Base-by-base conservation (phyloP, 768 basidiomycete species). In the Hygrocybe punicea region DNA sequence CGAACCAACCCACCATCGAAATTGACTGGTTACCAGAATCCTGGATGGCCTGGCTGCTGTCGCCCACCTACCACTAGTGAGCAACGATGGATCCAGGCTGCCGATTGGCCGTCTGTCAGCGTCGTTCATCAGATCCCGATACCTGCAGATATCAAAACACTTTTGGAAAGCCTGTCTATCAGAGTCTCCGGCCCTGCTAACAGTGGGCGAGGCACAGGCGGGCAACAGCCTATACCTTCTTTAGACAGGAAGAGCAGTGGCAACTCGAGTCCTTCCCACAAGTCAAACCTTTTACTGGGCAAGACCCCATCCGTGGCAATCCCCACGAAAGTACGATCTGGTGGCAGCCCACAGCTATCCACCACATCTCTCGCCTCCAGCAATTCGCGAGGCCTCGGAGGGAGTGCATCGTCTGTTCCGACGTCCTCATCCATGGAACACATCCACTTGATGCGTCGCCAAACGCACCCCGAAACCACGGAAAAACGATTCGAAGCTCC, bases 31-130 rank as follows among this genome's bases (percentile, higher is more conserved):
- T 82, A 81, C 67, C 74, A 79, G 67, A 93, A 92, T 64, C 81
- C 81, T 34, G 91, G 91, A 19, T 93, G 89, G 89, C 91, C 91
- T 40, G 91, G 91, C 37, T 93, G 91, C 76, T 93, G 91, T 77
- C 84, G 89, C n/a, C 75, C 89, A 0, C 91, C 91, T 1, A 72
- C 71, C 25, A 62, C 75, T 16, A 73, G 67, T 54, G 91, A 93
- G 69, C 78, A 81, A 63, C 78, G 79, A 60, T 68, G 80, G 61
- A 85, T 93, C 56, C 82, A 80, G 19, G 79, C 84, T 51, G 85
- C 86, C 3, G 90, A 91, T 69, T 93, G 91, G 91, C 83, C 78
- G 62, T 82, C 88, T 29, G 89, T 93, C 68, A 86, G 83, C 71
- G 78, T 81, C 59, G 83, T 91, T 10, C 87, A 92, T 65, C 80